Evolutionary conservation across 805 yeast genomes (phyloP), one percentile per base, ranked within the genome.

Genomic region (Yarrowia yakushimensis): DNA sequence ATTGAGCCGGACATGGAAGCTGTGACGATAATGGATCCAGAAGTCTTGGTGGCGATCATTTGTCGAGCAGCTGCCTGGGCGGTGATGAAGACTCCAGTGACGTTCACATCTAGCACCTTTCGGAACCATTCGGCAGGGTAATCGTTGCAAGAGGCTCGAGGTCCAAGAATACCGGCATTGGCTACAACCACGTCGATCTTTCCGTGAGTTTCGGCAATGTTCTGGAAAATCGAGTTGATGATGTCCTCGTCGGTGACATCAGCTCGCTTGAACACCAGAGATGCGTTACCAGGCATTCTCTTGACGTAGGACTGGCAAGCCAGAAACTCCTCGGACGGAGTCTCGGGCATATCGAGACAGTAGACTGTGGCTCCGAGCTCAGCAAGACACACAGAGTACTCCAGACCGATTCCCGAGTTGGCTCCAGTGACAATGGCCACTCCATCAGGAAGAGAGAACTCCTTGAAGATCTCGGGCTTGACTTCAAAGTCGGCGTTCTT

Each of bases 1-100:
- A 91, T 86, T 74, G 85, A 88, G 10, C 88, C 97, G 22, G 94
- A 86, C 88, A 90, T 90, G 46, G 96, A 88, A 2, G 96, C 91
- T 3, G 96, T 89, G 72, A 88, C 80, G 66, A 90, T 83, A 69
- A 91, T 79, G 3, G 96, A 86, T 36, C 97, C 97, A 50, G 76
- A 79, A 66, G 48, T 55, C 46, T 55, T 55, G 46, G 61, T 55
- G 36, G 81, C 81, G 76, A 88, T 87, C 65, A 86, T 78, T 66
- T 77, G 77, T 34, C 91, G 76, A 60, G 84, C 92, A 22, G 85
- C 81, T 28, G 82, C 78, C 74, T 85, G 85, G 54, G 91, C 85
- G 67, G 90, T 81, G 70, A 85, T 82, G 73, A 84, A 88, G 28
- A 86, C 85, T 1, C 90, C 88, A 67, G 85, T 83, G 63, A 88